Conservation (phyloP, 768 basidiomycete species). For the Krasilnikovozyma curviuscula region DNA sequence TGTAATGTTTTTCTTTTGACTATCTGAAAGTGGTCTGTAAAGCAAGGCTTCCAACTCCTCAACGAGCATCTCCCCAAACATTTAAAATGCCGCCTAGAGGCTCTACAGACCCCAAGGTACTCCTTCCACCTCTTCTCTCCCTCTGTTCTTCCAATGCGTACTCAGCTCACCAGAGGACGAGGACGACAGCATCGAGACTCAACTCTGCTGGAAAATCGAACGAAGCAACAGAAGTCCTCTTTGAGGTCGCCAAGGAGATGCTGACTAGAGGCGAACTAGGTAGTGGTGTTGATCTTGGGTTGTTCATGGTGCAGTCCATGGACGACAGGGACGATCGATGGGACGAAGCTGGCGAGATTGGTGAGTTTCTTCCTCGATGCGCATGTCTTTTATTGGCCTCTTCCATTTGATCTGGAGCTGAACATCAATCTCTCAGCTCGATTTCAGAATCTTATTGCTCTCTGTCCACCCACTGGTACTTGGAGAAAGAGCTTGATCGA, state of each 20-base stretch:
- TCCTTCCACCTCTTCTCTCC: too few species aligned
- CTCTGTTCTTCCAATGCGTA: too few species aligned
- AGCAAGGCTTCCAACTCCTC: too few species aligned
- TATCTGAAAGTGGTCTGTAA: too few species aligned
- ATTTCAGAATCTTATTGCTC: slow-evolving; percentile 74
- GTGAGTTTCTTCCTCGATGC: neutral
- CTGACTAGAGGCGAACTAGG: slow-evolving; percentile 74
- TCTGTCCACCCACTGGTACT: slow-evolving; percentile 53
- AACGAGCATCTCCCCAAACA: too few species aligned
- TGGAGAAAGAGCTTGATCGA: slow-evolving; percentile 88
- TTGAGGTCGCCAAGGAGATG: slow-evolving; percentile 69
- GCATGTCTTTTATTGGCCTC: neutral
- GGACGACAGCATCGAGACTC: slow-evolving; percentile 74
- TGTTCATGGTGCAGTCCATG: slow-evolving; percentile 67
- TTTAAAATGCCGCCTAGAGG: too few species aligned
- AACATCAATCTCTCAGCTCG: slow-evolving; percentile 42
- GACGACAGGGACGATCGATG: slow-evolving; percentile 44
- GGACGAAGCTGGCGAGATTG: slow-evolving; percentile 36
- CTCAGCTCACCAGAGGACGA: slow-evolving; percentile 89
- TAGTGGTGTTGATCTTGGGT: slow-evolving; percentile 68
- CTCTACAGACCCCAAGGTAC: too few species aligned
- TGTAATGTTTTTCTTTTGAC: too few species aligned
- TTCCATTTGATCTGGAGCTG: neutral
- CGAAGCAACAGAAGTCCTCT: slow-evolving; percentile 79
- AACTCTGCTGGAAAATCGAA: slow-evolving; percentile 39